phyloP scores from a whole-genome alignment of 192 early-diverging fungal species.

The Coemansia brasiliensis region DNA sequence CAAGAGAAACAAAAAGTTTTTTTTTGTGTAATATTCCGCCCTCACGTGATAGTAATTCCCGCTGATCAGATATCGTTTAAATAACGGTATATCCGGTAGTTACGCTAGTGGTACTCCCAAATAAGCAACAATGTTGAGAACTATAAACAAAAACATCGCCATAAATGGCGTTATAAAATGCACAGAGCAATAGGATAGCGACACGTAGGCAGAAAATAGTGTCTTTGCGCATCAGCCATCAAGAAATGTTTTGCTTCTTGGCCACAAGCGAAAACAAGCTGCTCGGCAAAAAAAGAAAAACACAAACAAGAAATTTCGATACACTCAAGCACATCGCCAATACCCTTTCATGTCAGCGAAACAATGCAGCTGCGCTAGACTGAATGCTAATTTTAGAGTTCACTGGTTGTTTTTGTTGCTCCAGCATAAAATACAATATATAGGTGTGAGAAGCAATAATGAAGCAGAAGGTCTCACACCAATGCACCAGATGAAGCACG shows the following conservation, averaged over 20 bases:
- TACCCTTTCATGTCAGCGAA: not conserved
- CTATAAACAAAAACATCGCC: conserved; percentile 1
- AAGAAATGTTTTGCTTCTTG: too few relatives aligned
- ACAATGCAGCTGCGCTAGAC: not conserved
- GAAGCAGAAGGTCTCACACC: not conserved
- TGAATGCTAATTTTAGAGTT: conserved; percentile 8
- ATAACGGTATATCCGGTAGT: too few relatives aligned
- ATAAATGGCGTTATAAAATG: not conserved
- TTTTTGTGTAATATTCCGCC: conserved; percentile 5
- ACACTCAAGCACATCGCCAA: too few relatives aligned
- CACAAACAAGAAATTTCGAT: too few relatives aligned
- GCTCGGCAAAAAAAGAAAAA: too few relatives aligned
- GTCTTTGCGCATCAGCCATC: too few relatives aligned
- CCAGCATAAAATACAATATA: not conserved
- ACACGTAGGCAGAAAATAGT: not conserved
- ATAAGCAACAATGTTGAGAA: too few relatives aligned
- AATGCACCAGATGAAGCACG: too few relatives aligned
- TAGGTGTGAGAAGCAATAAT: conserved; percentile 5
- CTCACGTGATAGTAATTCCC: not conserved
- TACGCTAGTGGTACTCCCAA: too few relatives aligned
- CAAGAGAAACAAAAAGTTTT: not conserved
- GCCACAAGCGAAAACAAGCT: too few relatives aligned
- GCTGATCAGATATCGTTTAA: not conserved
- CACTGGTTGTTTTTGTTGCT: too few relatives aligned
- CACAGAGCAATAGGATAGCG: not conserved